Conservation (phyloP, 768 basidiomycete species). For the Hemileccinum impolitum region DNA sequence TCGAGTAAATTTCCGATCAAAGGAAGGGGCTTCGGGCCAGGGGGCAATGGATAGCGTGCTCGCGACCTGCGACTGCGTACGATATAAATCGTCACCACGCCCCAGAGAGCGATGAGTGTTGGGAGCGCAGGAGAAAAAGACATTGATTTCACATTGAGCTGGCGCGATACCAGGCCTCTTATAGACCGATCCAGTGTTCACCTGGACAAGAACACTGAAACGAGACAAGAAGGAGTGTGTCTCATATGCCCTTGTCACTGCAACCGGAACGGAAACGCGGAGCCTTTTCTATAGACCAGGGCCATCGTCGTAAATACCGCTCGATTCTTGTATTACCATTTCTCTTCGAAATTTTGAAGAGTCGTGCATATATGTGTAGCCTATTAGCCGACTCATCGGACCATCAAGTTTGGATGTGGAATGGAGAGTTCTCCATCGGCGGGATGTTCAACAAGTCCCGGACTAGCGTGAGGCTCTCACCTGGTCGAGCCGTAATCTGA, state of each 20-base stretch:
- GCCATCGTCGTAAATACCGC: too few relatives aligned
- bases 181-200: conserved; percentile 15
- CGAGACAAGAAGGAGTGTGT: conserved; percentile 9
- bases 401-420: too few relatives aligned
- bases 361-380: too few relatives aligned
- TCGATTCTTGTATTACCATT: too few relatives aligned
- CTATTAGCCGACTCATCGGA: too few relatives aligned
- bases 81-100: conserved; percentile 17
- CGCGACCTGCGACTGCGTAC: conserved; percentile 11
- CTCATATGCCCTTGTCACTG: conserved; percentile 15
- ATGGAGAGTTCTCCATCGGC: too few relatives aligned
- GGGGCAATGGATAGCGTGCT: conserved; percentile 40
- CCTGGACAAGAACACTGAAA: conserved; percentile 10
- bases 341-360: too few relatives aligned
- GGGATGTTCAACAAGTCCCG: too few relatives aligned
- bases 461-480: too few relatives aligned
- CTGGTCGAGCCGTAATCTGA: too few relatives aligned
- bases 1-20: conserved; percentile 53
- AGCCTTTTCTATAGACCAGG: not conserved
- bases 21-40: conserved; percentile 53
- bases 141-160: conserved; percentile 14
- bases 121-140: conserved; percentile 11
- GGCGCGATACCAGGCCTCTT: conserved; percentile 5
- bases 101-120: conserved; percentile 22
- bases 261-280: conserved; percentile 1